Conservation (phyloP, 306 rosid species). For the Vigna hirtella region DNA sequence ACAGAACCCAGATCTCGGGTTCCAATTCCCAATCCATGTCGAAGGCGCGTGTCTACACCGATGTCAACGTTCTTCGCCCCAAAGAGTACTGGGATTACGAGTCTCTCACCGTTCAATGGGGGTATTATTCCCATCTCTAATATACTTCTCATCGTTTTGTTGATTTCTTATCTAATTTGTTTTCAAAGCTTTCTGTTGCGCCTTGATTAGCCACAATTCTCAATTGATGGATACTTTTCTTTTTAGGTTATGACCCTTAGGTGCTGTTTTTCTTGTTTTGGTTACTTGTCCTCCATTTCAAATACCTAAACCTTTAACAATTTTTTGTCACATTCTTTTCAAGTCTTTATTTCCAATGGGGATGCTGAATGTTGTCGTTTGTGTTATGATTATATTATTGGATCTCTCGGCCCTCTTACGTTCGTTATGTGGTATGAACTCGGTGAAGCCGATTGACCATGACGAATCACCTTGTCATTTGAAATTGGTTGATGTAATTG, state of each 20-base stretch:
- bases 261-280: constrained; percentile 4
- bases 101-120: constrained; percentile 93
- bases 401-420: constrained; percentile 30
- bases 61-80: constrained; percentile 82
- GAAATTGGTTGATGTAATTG: constrained; percentile 36
- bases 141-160: background rate
- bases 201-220: constrained; percentile 30
- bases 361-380: background rate
- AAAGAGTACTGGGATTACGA: constrained; percentile 96
- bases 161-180: constrained; percentile 10
- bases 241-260: constrained; percentile 27
- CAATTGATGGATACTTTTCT: background rate
- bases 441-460: constrained; percentile 10
- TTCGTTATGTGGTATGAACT: background rate
- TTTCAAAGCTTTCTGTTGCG: background rate
- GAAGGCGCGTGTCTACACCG: constrained; percentile 85
- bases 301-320: constrained; percentile 1
- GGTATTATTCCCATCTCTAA: constrained; percentile 59
- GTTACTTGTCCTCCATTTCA: constrained; percentile 11
- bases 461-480: constrained; percentile 20
- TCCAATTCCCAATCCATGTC: constrained; percentile 59
- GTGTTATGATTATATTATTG: constrained; percentile 34
- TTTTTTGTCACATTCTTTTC: background rate
- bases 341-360: background rate
- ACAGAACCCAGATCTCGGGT: constrained; percentile 47